Evolutionary conservation across 2,329 filamentous ascomycete genomes (phyloP).

Genomic region (Stagonosporopsis cucurbitacearum): DNA sequence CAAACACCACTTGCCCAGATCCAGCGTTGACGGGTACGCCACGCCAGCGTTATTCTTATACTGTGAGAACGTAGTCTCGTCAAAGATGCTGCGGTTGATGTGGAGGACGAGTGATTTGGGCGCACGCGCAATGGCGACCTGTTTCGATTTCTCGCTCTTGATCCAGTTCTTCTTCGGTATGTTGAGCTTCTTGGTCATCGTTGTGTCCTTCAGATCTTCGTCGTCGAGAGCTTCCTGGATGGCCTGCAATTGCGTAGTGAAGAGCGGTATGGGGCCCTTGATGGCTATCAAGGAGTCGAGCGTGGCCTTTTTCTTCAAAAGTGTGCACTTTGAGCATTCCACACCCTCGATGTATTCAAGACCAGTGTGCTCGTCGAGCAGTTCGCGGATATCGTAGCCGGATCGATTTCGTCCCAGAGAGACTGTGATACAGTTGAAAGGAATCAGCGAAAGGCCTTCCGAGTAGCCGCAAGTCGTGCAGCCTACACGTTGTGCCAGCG

Average conservation of each 20-base stretch:
- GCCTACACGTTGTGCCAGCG: constrained; percentile 85
- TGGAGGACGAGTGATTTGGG: constrained; percentile 84
- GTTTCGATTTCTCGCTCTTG: constrained; percentile 83
- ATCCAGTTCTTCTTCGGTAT: constrained; percentile 69
- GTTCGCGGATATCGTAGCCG: constrained; percentile 75
- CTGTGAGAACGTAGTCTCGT: constrained; percentile 78
- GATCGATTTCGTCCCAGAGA: constrained; percentile 70
- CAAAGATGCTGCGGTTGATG: constrained; percentile 89
- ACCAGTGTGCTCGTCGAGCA: constrained; percentile 82
- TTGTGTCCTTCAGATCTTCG: constrained; percentile 72
- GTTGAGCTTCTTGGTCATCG: constrained; percentile 54
- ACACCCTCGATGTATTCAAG: constrained; percentile 88
- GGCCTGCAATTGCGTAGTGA: constrained; percentile 64
- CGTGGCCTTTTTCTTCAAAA: constrained; percentile 63
- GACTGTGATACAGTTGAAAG: constrained; percentile 92
- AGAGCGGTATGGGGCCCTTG: constrained; percentile 50
- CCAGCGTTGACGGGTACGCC: constrained; percentile 74
- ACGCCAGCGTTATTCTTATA: constrained; percentile 85
- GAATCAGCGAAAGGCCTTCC: constrained; percentile 86
- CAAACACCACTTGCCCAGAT: constrained; percentile 85
- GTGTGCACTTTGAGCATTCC: constrained; percentile 88
- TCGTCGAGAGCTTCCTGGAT: constrained; percentile 76
- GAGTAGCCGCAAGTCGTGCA: constrained; percentile 86
- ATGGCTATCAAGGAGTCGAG: constrained; percentile 29
- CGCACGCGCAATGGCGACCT: constrained; percentile 82